phyloP scores from a whole-genome alignment of 768 basidiomycete genomes.

The button mushroom (Agaricus bisporus) region DNA sequence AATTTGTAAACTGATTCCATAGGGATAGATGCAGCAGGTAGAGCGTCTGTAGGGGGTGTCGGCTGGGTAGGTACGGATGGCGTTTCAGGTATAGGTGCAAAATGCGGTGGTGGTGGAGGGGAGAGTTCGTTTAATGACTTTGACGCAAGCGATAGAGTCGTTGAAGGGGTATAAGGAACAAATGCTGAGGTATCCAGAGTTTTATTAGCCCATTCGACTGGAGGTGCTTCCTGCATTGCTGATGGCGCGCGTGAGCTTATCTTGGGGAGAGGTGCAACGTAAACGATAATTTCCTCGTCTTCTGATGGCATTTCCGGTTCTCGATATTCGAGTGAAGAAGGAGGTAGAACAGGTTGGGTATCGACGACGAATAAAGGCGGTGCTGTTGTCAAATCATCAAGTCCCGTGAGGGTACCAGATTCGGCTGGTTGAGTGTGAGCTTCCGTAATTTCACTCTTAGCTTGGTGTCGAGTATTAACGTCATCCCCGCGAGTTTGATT shows the following conservation, averaged over 20 bases:
- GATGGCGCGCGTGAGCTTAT: conserved; percentile 16
- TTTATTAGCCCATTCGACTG: neutral
- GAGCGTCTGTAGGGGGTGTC: neutral
- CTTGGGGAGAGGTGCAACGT: conserved; percentile 64
- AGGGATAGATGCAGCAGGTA: neutral
- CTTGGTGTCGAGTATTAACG: neutral
- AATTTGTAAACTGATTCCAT: neutral
- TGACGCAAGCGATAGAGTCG: conserved; percentile 11
- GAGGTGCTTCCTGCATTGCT: neutral
- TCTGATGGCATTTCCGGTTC: conserved; percentile 16
- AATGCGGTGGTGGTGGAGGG: neutral
- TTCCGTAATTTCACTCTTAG: too few species aligned
- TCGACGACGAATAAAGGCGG: conserved; percentile 12
- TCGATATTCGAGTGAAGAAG: conserved; percentile 10
- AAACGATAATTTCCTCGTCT: conserved; percentile 71
- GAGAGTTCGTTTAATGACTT: conserved; percentile 4
- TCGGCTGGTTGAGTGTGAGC: neutral
- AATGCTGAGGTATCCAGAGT: conserved; percentile 17
- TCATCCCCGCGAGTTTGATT: conserved; percentile 7
- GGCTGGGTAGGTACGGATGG: neutral
- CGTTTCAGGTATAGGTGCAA: neutral
- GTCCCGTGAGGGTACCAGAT: neutral
- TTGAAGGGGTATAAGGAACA: conserved; percentile 16
- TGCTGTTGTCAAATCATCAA: too few species aligned
- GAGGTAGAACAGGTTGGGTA: conserved; percentile 13